Evolutionary conservation across 2,329 filamentous ascomycete species (phyloP), one percentile per base, ranked within the genome.

Genomic region (Bipolaris bicolor): DNA sequence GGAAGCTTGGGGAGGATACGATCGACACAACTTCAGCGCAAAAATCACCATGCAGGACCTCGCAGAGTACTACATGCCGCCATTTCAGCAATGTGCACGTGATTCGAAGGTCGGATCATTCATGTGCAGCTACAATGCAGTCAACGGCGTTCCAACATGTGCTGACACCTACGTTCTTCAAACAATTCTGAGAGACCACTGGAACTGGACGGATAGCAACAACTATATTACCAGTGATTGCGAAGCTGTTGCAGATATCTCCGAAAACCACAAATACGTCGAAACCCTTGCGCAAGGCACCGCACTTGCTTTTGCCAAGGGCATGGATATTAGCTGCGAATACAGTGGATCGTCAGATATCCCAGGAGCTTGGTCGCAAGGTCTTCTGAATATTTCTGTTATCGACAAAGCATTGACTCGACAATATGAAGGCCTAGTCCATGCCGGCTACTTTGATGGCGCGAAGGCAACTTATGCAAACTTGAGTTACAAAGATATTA

Each of bases 211-310:
- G 0, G 79, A 82, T 2, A 80, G 85, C 41, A 81, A 86, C 48
- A 84, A 88, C 59, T 88, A 83, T 68, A 81, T 90, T 34, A 86
- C 85, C 0, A 85, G 82, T 15, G 88, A 90, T 67, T 90, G 88
- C 62, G 86, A 87, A 54, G 83, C 88, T 0, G 79, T 89, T 0
- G 77, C 82, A 41, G 83, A 88, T 65, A 81, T 89, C 52, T 86
- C 79, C 61, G 76, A 80, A n/a, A 81, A 81, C 0, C 83, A 80
- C 58, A 68, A 76, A 31, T 80, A 76, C 50, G 67, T 76, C 2
- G 67, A 70, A 2, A 81, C 80, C 1, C 49, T 54, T 31, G 61
- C 39, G 69, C 78, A n/a, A 76, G 80, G 31, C 68, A 77, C 78
- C 1, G 82, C 82, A 0, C 78, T 79, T 13, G 76, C 81, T 1